A percentile compares a stretch with the other conserved stretches of the same genome.
phyloP scores from a whole-genome alignment of 441 rosid species.

The Populus hybrid region DNA sequence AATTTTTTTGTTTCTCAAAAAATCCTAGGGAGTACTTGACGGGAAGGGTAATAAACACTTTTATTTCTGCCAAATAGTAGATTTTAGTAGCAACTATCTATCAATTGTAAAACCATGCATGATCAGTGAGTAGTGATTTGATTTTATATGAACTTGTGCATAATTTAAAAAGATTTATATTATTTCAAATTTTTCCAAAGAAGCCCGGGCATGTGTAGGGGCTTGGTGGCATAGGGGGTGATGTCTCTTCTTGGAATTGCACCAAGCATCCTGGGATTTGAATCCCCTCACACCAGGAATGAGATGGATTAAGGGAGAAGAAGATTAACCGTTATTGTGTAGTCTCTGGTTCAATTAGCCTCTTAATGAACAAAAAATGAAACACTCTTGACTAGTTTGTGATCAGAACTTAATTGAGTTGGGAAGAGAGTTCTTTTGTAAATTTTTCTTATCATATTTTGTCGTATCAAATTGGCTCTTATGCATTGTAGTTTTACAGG shows the following conservation, averaged over 20 bases:
- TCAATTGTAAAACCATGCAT: background rate
- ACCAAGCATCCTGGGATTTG: background rate
- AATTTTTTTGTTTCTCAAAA: background rate
- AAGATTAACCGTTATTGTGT: background rate
- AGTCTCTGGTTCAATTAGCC: background rate
- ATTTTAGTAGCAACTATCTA: background rate
- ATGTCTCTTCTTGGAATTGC: background rate
- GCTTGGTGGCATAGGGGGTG: background rate
- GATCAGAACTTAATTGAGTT: background rate
- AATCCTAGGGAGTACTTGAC: background rate
- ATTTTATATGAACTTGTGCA: background rate
- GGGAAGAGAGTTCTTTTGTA: background rate
- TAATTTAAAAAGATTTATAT: too few species aligned
- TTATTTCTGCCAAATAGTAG: background rate
- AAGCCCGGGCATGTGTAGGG: background rate
- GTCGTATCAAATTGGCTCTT: conserved; percentile 1
- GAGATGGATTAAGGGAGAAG: background rate
- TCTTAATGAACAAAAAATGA: background rate
- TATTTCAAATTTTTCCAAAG: background rate
- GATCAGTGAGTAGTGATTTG: background rate
- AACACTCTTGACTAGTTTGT: background rate
- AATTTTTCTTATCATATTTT: background rate
- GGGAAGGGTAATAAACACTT: background rate
- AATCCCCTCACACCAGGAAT: background rate
- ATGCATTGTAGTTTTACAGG: conserved; percentile 40